phyloP scores from a whole-genome alignment of 2,329 filamentous ascomycete genomes.

The Epichloe sibirici region DNA sequence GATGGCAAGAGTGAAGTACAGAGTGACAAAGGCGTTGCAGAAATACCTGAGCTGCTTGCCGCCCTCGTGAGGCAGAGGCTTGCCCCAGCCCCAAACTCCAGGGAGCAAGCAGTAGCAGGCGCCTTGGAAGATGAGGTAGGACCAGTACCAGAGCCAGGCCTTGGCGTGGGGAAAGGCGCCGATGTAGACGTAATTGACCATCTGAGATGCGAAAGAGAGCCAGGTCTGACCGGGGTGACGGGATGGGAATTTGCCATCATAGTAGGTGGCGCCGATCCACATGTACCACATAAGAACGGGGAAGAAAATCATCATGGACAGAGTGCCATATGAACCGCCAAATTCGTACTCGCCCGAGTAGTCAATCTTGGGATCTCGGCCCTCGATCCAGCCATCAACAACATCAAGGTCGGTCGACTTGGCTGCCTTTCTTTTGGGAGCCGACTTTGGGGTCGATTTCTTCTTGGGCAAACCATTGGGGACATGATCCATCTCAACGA shows the following conservation, averaged over 20 bases:
- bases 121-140: slow-evolving; percentile 76
- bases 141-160: slow-evolving; percentile 93
- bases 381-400: slow-evolving; percentile 45
- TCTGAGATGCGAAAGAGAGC: slow-evolving; percentile 57
- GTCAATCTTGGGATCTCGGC: slow-evolving; percentile 50
- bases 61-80: slow-evolving; percentile 69
- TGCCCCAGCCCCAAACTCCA: slow-evolving; percentile 78
- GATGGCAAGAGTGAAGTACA: slow-evolving; percentile 72
- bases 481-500: slow-evolving; percentile 10
- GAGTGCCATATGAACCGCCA: slow-evolving; percentile 70
- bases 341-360: slow-evolving; percentile 64
- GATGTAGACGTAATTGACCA: slow-evolving; percentile 63
- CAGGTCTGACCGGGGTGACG: slow-evolving; percentile 54
- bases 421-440: slow-evolving; percentile 6
- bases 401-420: slow-evolving; percentile 11
- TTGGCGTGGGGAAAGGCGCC: slow-evolving; percentile 71
- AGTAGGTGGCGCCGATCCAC: slow-evolving; percentile 94
- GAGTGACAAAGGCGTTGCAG: slow-evolving; percentile 79
- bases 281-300: slow-evolving; percentile 98
- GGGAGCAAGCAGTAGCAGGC: slow-evolving; percentile 76
- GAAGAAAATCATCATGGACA: slow-evolving; percentile 81
- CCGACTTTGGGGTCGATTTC: neutral
- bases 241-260: slow-evolving; percentile 68
- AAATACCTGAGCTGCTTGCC: slow-evolving; percentile 88
- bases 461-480: slow-evolving; percentile 16